Percentiles rank a stretch among this genome's conserved stretches.
Conservation (phyloP, 768 basidiomycete genomes). For the Hygrophoropsis aurantiaca region DNA sequence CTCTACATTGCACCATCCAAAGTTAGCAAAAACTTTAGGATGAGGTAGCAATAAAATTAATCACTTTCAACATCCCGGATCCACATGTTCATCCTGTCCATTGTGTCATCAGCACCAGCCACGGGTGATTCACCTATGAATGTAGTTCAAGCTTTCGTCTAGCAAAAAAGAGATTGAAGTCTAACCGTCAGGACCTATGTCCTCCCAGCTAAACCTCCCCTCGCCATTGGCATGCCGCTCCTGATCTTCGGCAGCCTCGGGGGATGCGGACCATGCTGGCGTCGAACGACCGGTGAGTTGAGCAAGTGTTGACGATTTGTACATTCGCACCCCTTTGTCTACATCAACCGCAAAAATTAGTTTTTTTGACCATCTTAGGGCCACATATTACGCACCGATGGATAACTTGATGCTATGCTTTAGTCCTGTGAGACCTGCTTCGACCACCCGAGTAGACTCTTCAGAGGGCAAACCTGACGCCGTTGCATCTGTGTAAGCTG, state of each 20-base stretch:
- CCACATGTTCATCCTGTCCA: conserved; percentile 79
- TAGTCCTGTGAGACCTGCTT: conserved; percentile 47
- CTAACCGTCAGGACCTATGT: conserved; percentile 23
- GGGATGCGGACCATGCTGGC: conserved; percentile 27
- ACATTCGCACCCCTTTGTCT: conserved; percentile 71
- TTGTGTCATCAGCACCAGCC: conserved; percentile 8
- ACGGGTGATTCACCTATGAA: not conserved
- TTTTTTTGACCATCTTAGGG: too few relatives aligned
- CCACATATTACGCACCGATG: conserved; percentile 49
- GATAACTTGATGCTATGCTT: conserved; percentile 75
- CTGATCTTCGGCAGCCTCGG: conserved; percentile 31
- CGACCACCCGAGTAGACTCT: conserved; percentile 23
- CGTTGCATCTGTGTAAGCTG: too few relatives aligned
- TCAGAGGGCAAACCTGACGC: conserved; percentile 23
- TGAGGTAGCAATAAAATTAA: conserved; percentile 6
- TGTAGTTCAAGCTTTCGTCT: conserved; percentile 17
- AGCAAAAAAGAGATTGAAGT: not conserved
- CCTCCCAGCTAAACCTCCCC: conserved; percentile 33
- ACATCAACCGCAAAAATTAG: not conserved
- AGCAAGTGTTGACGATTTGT: conserved; percentile 60
- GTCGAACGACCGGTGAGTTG: conserved; percentile 35
- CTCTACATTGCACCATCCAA: conserved; percentile 42
- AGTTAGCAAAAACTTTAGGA: conserved; percentile 4
- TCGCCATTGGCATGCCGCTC: conserved; percentile 30
- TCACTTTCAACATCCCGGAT: conserved; percentile 80